A percentile compares a stretch with the other conserved stretches of the same genome.
Conservation (phyloP, 1,284 basidiomycete genomes). For the Ustilago tritici region DNA sequence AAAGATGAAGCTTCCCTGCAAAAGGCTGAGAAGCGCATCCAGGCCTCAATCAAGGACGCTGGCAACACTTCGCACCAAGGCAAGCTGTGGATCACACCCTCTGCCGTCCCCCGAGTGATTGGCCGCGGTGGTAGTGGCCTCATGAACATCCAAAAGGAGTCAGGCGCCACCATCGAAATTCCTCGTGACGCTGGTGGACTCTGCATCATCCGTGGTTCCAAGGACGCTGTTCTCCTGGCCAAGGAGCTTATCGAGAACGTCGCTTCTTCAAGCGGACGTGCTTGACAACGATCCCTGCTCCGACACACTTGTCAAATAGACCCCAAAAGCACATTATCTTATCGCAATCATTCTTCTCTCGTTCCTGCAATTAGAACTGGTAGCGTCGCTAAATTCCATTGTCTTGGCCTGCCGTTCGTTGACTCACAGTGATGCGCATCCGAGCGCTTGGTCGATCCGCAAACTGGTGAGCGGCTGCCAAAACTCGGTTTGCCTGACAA, state of each 20-base stretch:
- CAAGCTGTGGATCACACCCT: conserved; percentile 48
- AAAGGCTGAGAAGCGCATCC: conserved; percentile 49
- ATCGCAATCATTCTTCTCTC: conserved; percentile 11
- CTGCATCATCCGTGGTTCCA: conserved; percentile 58
- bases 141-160: conserved; percentile 55
- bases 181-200: conserved; percentile 55
- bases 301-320: not conserved
- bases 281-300: not conserved
- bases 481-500: too few species aligned
- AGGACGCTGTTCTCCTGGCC: conserved; percentile 57
- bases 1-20: conserved; percentile 53
- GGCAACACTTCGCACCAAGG: conserved; percentile 54
- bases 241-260: conserved; percentile 55
- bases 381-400: not conserved
- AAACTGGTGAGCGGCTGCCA: not conserved
- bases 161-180: conserved; percentile 59
- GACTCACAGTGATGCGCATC: too few species aligned
- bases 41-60: conserved; percentile 33
- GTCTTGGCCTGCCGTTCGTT: not conserved
- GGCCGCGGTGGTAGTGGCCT: conserved; percentile 58
- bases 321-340: conserved; percentile 18
- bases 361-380: not conserved
- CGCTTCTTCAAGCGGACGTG: conserved; percentile 31
- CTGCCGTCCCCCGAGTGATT: conserved; percentile 55
- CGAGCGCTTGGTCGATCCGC: too few species aligned